Evolutionary conservation across 306 rosid genomes (phyloP).

Genomic region (Psophocarpus tetragonolobus): DNA sequence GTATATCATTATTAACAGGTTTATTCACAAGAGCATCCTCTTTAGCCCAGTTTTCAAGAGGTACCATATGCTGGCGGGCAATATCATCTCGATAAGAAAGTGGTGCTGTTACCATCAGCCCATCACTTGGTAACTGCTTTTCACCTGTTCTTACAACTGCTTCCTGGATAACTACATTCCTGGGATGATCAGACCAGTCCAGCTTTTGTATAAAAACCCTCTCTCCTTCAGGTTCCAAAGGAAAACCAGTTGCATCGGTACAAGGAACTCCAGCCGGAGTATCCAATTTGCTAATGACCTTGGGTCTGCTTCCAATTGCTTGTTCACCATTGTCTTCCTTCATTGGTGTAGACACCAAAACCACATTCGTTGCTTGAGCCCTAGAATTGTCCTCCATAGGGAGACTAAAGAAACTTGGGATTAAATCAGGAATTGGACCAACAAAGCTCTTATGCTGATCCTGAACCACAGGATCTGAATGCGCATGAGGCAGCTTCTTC

Average conservation of each 20-base stretch:
- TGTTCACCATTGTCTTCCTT: slow-evolving; percentile 59
- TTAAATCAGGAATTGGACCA: slow-evolving; percentile 52
- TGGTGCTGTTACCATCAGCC: slow-evolving; percentile 38
- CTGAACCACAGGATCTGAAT: slow-evolving; percentile 75
- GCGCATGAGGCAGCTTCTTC: slow-evolving; percentile 79
- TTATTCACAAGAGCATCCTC: slow-evolving; percentile 43
- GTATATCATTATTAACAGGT: slow-evolving; percentile 44
- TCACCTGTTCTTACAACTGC: slow-evolving; percentile 54
- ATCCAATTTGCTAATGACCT: slow-evolving; percentile 51
- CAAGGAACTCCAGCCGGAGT: slow-evolving; percentile 42
- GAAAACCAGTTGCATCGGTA: slow-evolving; percentile 35
- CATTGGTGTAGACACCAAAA: slow-evolving; percentile 51
- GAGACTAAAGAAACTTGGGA: slow-evolving; percentile 49
- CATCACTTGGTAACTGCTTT: slow-evolving; percentile 44
- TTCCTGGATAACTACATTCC: slow-evolving; percentile 43
- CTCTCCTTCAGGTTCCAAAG: slow-evolving; percentile 53
- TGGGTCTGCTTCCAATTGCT: slow-evolving; percentile 52
- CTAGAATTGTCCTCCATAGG: slow-evolving; percentile 50
- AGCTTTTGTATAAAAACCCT: slow-evolving; percentile 39
- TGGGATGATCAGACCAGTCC: slow-evolving; percentile 42
- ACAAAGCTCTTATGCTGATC: slow-evolving; percentile 54
- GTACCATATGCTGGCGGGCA: slow-evolving; percentile 36
- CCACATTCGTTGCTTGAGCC: slow-evolving; percentile 51
- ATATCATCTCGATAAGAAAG: slow-evolving; percentile 49
- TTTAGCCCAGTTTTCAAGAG: slow-evolving; percentile 49